These are phyloP conservation scores for Mycosarcoma maydis DNA, from an alignment of 1,284 basidiomycete genomes.

Conservation along the genomic window DNA sequence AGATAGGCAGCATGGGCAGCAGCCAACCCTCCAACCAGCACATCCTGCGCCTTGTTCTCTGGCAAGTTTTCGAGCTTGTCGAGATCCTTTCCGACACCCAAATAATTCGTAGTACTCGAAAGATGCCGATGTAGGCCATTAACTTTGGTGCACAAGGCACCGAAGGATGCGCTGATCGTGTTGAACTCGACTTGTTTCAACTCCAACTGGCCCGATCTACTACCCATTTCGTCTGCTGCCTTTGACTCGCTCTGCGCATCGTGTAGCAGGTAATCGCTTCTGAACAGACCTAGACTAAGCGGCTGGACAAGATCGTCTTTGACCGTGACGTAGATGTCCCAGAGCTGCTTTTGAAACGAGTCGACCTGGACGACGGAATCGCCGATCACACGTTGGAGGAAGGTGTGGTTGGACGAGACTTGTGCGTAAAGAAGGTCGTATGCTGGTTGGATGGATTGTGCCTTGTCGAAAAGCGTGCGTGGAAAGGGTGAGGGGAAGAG, in stretches of 20 bases:
- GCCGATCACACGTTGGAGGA: constrained; percentile 85
- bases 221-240: constrained; percentile 4
- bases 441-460: constrained; percentile 75
- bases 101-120: constrained; percentile 19
- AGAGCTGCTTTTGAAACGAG: constrained; percentile 84
- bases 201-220: constrained; percentile 65
- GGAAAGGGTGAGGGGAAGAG: constrained; percentile 90
- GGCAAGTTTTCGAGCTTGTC: constrained; percentile 76
- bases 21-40: constrained; percentile 80
- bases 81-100: constrained; percentile 73
- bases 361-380: constrained; percentile 83
- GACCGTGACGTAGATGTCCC: constrained; percentile 83
- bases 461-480: constrained; percentile 76
- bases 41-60: constrained; percentile 76
- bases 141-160: constrained; percentile 78
- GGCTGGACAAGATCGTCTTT: constrained; percentile 71
- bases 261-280: constrained; percentile 95
- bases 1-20: constrained; percentile 81
- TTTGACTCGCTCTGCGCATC: constrained; percentile 38
- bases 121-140: constrained; percentile 75
- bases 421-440: constrained; percentile 89
- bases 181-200: constrained; percentile 99
- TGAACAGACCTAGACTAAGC: constrained; percentile 88
- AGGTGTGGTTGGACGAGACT: constrained; percentile 81
- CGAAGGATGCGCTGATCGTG: constrained; percentile 93